Conservation (phyloP, 345 rosid species). For the Clarkia xantiana region DNA sequence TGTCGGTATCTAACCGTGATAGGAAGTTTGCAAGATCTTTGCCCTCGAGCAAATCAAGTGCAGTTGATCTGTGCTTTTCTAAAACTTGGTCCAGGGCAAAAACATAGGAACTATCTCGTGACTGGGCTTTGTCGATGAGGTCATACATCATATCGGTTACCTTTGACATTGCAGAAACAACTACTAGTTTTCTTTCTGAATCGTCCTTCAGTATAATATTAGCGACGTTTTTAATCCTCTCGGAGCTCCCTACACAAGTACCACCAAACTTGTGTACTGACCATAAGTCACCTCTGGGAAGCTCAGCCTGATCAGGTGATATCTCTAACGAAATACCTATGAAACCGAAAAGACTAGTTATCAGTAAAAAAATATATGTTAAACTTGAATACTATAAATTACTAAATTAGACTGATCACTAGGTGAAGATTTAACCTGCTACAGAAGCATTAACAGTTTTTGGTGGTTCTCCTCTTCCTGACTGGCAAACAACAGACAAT, state of each 20-base stretch:
- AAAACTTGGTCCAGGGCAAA: conserved; percentile 63
- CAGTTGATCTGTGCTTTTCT: conserved; percentile 68
- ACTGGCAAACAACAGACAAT: conserved; percentile 14
- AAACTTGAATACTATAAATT: too few relatives aligned
- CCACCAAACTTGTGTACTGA: conserved; percentile 96
- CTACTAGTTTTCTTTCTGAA: conserved; percentile 63
- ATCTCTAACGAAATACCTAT: conserved; percentile 38
- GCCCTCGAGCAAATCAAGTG: conserved; percentile 72
- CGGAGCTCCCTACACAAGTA: conserved; percentile 82
- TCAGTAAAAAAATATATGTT: not conserved
- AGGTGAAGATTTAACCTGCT: conserved; percentile 24
- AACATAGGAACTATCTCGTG: conserved; percentile 65
- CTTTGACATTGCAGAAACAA: conserved; percentile 95
- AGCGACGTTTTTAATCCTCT: conserved; percentile 73
- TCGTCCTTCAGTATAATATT: conserved; percentile 51
- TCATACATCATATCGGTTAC: conserved; percentile 99
- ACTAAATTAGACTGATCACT: not conserved
- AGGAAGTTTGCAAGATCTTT: conserved; percentile 60
- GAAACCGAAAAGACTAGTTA: conserved; percentile 3
- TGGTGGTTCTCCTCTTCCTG: conserved; percentile 22
- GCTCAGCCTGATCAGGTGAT: conserved; percentile 25
- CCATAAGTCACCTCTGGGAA: conserved; percentile 71
- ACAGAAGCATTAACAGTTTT: conserved; percentile 29
- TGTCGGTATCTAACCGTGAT: conserved; percentile 61
- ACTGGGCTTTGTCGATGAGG: conserved; percentile 70